These are phyloP conservation scores for Chrysochromulina parva DNA, from an alignment of 78 protist genomes.

Conservation along the genomic window DNA sequence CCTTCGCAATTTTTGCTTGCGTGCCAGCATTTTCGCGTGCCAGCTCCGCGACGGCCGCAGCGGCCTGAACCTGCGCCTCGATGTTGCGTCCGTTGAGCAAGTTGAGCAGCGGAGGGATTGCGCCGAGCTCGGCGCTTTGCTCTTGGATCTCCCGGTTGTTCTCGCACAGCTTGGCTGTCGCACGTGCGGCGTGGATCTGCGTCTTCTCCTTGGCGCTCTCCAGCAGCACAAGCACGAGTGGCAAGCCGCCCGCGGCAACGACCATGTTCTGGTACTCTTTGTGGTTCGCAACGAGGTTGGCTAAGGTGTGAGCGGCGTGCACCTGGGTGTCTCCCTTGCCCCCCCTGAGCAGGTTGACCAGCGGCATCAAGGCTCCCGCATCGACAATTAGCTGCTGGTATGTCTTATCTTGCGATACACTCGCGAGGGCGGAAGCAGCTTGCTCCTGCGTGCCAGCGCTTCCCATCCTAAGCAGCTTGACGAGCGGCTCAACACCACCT, in stretches of 20 bases:
- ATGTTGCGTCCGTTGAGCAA: no score
- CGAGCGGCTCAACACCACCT: not conserved
- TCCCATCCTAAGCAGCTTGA: not conserved
- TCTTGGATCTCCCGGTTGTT: no score
- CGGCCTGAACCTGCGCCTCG: no score
- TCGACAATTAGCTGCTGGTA: not conserved
- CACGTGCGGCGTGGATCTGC: not conserved
- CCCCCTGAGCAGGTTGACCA: not conserved
- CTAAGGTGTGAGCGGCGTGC: not conserved
- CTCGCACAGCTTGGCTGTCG: not conserved
- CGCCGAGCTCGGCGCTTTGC: no score
- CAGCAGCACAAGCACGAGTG: not conserved
- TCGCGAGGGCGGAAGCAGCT: not conserved
- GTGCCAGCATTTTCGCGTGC: no score
- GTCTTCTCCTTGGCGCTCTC: not conserved
- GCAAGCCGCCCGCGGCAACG: not conserved
- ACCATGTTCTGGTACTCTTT: not conserved
- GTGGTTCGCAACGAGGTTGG: not conserved
- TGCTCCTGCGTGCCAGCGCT: not conserved
- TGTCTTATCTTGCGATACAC: not conserved
- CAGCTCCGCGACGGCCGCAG: no score
- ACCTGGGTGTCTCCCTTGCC: not conserved
- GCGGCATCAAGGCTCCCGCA: not conserved
- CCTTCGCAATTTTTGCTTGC: no score
- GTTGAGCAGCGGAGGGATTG: no score